Percentiles rank a stretch among this genome's conserved stretches.
Conservation (phyloP, 768 basidiomycete genomes). For the Coprinopsis marcescibilis region DNA sequence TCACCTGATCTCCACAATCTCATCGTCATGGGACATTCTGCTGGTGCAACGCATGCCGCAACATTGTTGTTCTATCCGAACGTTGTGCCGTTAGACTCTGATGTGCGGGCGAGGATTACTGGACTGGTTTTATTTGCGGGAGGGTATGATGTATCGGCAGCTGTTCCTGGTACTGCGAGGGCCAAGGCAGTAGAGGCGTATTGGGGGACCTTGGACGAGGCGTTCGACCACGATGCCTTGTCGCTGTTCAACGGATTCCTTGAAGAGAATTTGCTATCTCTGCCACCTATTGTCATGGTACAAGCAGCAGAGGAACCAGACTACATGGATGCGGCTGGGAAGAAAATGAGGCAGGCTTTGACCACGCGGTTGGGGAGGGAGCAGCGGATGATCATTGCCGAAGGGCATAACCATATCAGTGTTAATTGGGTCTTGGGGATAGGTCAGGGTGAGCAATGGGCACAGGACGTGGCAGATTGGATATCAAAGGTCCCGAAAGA, state of each 20-base stretch:
- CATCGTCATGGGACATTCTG: conserved; percentile 57
- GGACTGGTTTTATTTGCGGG: conserved; percentile 44
- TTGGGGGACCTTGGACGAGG: conserved; percentile 32
- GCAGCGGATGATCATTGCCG: conserved; percentile 32
- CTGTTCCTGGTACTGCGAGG: conserved; percentile 20
- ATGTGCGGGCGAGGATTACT: conserved; percentile 31
- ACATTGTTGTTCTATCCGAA: conserved; percentile 37
- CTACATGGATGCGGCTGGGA: conserved; percentile 30
- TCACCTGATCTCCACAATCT: conserved; percentile 36
- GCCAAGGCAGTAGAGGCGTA: conserved; percentile 28
- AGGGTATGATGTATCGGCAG: conserved; percentile 32
- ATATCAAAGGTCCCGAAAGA: too few relatives aligned
- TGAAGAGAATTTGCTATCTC: conserved; percentile 24
- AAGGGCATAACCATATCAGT: conserved; percentile 63
- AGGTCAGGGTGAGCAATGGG: conserved; percentile 63
- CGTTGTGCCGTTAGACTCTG: conserved; percentile 25
- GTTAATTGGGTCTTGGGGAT: conserved; percentile 41
- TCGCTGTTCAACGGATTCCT: conserved; percentile 34
- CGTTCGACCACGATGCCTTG: conserved; percentile 29
- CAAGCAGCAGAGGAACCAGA: conserved; percentile 51
- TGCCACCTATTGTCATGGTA: conserved; percentile 46
- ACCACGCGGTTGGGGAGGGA: conserved; percentile 27
- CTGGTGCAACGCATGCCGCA: conserved; percentile 47
- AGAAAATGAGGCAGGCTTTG: conserved; percentile 34
- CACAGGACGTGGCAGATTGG: conserved; percentile 39